These are phyloP conservation scores for Copromyces sp. DNA, from an alignment of 495 filamentous ascomycete species.

Conservation along the genomic window DNA sequence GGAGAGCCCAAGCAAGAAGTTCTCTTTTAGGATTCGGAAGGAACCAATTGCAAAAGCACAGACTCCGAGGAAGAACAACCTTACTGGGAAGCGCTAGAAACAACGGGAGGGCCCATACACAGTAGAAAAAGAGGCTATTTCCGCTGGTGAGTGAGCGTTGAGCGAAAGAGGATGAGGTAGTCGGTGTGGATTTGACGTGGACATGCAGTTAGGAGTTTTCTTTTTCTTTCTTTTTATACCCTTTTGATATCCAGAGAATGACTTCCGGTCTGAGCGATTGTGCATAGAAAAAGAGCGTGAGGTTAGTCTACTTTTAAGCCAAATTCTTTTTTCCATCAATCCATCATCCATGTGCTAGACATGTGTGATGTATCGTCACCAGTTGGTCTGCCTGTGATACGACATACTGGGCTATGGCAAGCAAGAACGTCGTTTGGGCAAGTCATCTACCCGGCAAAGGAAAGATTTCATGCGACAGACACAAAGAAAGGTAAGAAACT, in stretches of 20 bases:
- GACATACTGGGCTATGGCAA: background rate
- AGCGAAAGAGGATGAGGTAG: background rate
- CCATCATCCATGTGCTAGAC: background rate
- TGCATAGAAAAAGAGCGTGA: background rate
- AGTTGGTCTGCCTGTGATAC: background rate
- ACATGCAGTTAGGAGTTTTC: background rate
- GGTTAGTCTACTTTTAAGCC: background rate
- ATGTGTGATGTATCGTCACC: background rate
- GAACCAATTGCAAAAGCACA: background rate
- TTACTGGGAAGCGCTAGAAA: background rate
- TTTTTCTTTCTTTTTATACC: background rate
- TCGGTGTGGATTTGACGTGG: background rate
- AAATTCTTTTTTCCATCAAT: background rate
- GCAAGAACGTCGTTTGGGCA: background rate
- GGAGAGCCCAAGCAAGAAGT: background rate
- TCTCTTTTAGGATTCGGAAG: background rate
- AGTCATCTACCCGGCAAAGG: background rate
- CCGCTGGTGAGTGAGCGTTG: background rate
- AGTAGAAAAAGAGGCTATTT: background rate
- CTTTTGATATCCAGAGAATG: background rate
- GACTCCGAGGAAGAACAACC: background rate
- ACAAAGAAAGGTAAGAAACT: background rate
- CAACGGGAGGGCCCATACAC: background rate
- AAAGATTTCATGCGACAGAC: background rate
- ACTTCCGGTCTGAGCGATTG: background rate